Evolutionary conservation across 306 rosid species (phyloP), one percentile per base, ranked within the genome.

Genomic region (Prinsepia uniflora): DNA sequence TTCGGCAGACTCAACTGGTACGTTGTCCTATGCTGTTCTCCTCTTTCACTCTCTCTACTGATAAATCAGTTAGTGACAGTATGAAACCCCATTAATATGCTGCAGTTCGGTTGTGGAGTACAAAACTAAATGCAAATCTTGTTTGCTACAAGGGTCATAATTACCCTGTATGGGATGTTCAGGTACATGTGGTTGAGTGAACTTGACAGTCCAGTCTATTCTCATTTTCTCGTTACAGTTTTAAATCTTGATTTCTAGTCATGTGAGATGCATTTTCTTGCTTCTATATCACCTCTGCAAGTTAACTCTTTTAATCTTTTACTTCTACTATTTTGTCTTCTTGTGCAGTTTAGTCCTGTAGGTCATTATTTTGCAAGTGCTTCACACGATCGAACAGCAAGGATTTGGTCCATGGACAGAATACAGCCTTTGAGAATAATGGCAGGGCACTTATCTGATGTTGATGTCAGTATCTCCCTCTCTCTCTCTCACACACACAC

Each of bases 111-210:
- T 81, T 91, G 66, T 94, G 97, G 99, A 94, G 92, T 92, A 86
- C 96, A 50, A 84, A 86, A 65, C 84, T 91, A 66, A 86, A 87
- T 71, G 86, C 92, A 73, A 94, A 89, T 83, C 97, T 94, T 73
- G 99, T 94, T 80, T 94, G 97, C 86, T 94, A 91, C 77, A 94
- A 89, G 89, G 99, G 97, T 80, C 97, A 94, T 82, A 94, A 94
- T 84, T 91, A 94, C 76, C 99, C 97, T 34, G 97, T 91, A 56
- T 94, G 99, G 99, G 99, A 94, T 87, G 99, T 94, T 81, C 96
- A 89, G 91, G 99, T 91, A 85, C 36, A 71, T 70, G 43, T 48
- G 62, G 49, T 78, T 43, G 46, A 55, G 58, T 63, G 74, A 66
- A 70, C 50, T 64, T 72, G 63, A 7, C 64, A 59, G 12, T 30